Conservation (phyloP, 2,329 filamentous ascomycete genomes). For the Aspergillus sp. region DNA sequence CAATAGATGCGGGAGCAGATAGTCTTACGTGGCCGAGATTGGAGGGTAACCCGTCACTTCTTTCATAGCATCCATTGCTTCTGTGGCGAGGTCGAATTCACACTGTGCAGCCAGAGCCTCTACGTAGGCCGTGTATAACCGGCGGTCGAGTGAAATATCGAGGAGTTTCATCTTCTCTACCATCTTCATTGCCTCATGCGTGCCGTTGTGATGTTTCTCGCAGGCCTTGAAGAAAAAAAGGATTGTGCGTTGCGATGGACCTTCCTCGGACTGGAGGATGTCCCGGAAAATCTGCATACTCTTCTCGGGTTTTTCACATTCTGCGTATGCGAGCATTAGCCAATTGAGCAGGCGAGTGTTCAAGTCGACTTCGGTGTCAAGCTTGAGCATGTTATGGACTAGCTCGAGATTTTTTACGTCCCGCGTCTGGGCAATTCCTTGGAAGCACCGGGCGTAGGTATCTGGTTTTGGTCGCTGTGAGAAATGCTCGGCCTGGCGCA, state of each 20-base stretch:
- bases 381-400: constrained; percentile 90
- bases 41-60: constrained; percentile 65
- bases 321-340: constrained; percentile 81
- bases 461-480: constrained; percentile 66
- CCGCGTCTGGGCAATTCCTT: constrained; percentile 65
- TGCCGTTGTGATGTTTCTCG: constrained; percentile 54
- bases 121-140: constrained; percentile 74
- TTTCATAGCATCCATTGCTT: constrained; percentile 66
- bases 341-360: constrained; percentile 77
- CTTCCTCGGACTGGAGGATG: constrained; percentile 79
- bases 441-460: constrained; percentile 76
- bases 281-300: constrained; percentile 81
- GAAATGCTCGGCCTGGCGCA: constrained; percentile 72
- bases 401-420: constrained; percentile 68
- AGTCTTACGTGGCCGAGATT: constrained; percentile 69
- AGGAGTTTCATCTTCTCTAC: constrained; percentile 61
- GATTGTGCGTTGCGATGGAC: constrained; percentile 78
- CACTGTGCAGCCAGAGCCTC: constrained; percentile 74
- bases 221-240: constrained; percentile 79
- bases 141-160: constrained; percentile 73
- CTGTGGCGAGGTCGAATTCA: constrained; percentile 66
- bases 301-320: constrained; percentile 63
- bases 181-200: constrained; percentile 53
- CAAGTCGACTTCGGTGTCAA: constrained; percentile 77
- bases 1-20: neutral